Evolutionary conservation across 305 asterid genomes (phyloP).

Genomic region (Withania somnifera): DNA sequence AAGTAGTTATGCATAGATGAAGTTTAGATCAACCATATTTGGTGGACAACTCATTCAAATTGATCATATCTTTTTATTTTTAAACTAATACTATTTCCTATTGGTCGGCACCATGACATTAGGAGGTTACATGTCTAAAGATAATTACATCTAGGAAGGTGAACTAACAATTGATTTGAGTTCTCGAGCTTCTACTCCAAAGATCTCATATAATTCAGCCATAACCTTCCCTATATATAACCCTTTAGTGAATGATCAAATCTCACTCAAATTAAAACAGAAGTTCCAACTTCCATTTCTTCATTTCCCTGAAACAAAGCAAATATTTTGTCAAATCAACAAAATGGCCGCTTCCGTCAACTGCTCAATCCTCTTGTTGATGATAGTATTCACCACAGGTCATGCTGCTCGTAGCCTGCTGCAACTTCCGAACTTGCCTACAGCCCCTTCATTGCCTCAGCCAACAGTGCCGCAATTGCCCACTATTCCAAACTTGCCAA

Average conservation of each 20-base stretch:
- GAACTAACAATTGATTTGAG: background rate
- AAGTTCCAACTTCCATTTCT: background rate
- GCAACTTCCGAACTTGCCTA: background rate
- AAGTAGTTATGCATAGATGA: background rate
- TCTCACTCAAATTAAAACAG: background rate
- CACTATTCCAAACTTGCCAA: background rate
- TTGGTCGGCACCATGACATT: background rate
- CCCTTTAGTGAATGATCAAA: background rate
- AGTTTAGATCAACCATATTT: background rate
- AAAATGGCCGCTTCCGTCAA: background rate
- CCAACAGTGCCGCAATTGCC: slow-evolving; percentile 5
- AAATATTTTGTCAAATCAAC: background rate
- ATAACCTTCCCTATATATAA: background rate
- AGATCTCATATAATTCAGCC: background rate
- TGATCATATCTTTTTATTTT: background rate
- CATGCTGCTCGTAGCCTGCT: background rate
- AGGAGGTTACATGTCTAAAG: background rate
- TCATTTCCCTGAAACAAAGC: background rate
- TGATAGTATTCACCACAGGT: background rate
- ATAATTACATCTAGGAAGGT: background rate
- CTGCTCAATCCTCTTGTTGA: background rate
- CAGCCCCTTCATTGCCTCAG: background rate
- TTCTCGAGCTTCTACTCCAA: background rate
- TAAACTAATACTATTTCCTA: background rate
- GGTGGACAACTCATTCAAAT: background rate